These are phyloP conservation scores for Aegilops bicornis DNA, from an alignment of 176 grass and related monocot genomes.

Conservation along the genomic window DNA sequence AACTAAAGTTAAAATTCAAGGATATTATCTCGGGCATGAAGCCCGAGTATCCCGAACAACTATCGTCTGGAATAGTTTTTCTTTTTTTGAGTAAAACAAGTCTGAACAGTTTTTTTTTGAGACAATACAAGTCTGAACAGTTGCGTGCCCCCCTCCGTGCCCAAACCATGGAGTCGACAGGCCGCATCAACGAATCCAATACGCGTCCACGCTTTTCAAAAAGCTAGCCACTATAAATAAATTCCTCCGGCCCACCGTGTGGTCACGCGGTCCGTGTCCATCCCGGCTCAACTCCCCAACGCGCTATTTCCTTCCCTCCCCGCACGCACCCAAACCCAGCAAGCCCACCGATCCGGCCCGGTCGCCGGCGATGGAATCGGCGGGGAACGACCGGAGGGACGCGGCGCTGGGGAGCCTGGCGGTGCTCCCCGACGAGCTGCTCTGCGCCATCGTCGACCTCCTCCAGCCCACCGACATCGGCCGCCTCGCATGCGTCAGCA, in stretches of 20 bases:
- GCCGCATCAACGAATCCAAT: conserved; percentile 7
- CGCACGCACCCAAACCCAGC: neutral
- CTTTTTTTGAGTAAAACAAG: too few species aligned
- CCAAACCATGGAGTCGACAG: neutral
- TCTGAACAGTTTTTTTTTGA: too few species aligned
- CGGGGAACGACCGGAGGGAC: conserved; percentile 46
- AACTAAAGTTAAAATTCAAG: too few species aligned
- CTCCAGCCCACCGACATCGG: conserved; percentile 75
- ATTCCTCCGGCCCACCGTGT: neutral
- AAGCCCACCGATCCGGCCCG: neutral
- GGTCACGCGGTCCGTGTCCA: too few species aligned
- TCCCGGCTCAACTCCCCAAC: too few species aligned
- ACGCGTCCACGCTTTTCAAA: conserved; percentile 3
- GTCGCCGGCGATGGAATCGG: conserved; percentile 39
- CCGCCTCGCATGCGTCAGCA: conserved; percentile 88
- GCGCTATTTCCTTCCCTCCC: too few species aligned
- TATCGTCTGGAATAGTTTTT: too few species aligned
- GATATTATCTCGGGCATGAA: too few species aligned
- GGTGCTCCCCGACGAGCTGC: conserved; percentile 73
- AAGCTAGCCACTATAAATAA: conserved; percentile 12
- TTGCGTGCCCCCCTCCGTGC: too few species aligned
- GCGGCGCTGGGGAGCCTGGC: conserved; percentile 77
- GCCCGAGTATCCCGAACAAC: too few species aligned
- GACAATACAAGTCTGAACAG: too few species aligned
- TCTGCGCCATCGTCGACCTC: conserved; percentile 87